A percentile compares a stretch with the other conserved stretches of the same genome.
Evolutionary conservation across 768 basidiomycete genomes (phyloP).

Genomic region (Boletus pseudo-olivaceus): DNA sequence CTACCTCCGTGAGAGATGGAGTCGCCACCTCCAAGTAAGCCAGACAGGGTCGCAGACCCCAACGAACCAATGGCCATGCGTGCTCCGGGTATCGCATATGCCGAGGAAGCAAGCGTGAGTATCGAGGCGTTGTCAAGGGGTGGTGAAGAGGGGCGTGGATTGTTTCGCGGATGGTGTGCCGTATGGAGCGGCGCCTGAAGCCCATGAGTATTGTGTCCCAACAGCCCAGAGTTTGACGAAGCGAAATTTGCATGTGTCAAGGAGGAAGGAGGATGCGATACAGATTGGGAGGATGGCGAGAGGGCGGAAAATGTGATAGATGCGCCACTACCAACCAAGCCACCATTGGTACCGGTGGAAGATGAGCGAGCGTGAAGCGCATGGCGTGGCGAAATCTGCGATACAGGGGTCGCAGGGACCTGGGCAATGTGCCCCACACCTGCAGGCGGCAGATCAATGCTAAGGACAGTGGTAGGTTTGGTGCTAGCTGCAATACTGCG

Average conservation of each 20-base stretch:
- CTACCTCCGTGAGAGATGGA: constrained; percentile 73
- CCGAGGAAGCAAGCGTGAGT: constrained; percentile 90
- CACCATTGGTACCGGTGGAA: constrained; percentile 49
- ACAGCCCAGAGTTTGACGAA: constrained; percentile 30
- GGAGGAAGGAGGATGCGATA: constrained; percentile 43
- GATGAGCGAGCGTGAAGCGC: constrained; percentile 58
- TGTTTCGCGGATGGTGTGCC: constrained; percentile 90
- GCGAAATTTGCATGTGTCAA: constrained; percentile 14
- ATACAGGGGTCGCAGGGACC: constrained; percentile 60
- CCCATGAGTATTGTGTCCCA: constrained; percentile 27
- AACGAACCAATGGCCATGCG: constrained; percentile 44
- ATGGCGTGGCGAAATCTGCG: constrained; percentile 48
- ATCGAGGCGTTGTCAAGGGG: constrained; percentile 91
- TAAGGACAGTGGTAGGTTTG: constrained; percentile 92
- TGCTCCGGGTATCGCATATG: constrained; percentile 69
- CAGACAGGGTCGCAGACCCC: constrained; percentile 47
- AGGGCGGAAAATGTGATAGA: constrained; percentile 76
- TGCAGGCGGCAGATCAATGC: constrained; percentile 75
- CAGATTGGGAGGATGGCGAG: constrained; percentile 44
- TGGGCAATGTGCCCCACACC: constrained; percentile 93
- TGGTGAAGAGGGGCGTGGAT: constrained; percentile 88
- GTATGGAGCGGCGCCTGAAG: constrained; percentile 87
- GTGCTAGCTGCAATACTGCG: constrained; percentile 83
- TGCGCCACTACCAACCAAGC: constrained; percentile 43
- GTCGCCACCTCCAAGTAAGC: constrained; percentile 49